Conservation (phyloP, 1,284 basidiomycete genomes). For the Ganoderma multipileum region DNA sequence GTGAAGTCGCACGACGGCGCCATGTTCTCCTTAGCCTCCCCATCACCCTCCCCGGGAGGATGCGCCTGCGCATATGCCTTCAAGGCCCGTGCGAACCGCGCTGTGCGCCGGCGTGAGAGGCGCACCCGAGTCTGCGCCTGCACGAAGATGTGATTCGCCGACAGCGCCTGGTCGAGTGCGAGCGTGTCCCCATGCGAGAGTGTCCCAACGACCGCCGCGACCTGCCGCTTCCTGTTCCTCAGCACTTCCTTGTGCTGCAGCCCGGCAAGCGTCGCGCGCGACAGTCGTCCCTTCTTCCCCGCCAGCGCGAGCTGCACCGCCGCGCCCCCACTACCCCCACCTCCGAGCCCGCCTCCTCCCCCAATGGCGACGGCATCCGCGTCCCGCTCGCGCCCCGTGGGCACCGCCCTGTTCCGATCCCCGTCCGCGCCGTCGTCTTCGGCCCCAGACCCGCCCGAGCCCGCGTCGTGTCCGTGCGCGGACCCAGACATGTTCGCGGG, state of each 20-base stretch:
- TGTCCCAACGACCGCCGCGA: slow-evolving; percentile 70
- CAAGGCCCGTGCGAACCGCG: slow-evolving; percentile 40
- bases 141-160: slow-evolving; percentile 62
- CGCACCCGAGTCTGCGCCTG: slow-evolving; percentile 39
- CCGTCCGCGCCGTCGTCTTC: slow-evolving; percentile 46
- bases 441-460: slow-evolving; percentile 44
- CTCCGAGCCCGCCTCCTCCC: slow-evolving; percentile 32
- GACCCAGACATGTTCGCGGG: slow-evolving; percentile 57
- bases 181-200: slow-evolving; percentile 68
- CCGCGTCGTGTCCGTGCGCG: slow-evolving; percentile 46
- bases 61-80: slow-evolving; percentile 30
- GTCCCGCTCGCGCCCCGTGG: slow-evolving; percentile 35
- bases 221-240: slow-evolving; percentile 68
- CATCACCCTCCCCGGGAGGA: background rate
- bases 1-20: slow-evolving; percentile 56
- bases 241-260: slow-evolving; percentile 78
- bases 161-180: slow-evolving; percentile 77
- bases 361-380: slow-evolving; percentile 27
- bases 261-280: slow-evolving; percentile 68
- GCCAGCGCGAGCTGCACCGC: slow-evolving; percentile 14
- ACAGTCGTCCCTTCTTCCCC: slow-evolving; percentile 49
- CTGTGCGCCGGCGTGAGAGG: slow-evolving; percentile 39
- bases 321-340: slow-evolving; percentile 49
- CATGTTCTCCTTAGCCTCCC: slow-evolving; percentile 13
- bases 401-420: slow-evolving; percentile 34